Evolutionary conservation across 2,329 filamentous ascomycete species (phyloP), one percentile per base, ranked within the genome.

Genomic region (Aspergillus ruber): DNA sequence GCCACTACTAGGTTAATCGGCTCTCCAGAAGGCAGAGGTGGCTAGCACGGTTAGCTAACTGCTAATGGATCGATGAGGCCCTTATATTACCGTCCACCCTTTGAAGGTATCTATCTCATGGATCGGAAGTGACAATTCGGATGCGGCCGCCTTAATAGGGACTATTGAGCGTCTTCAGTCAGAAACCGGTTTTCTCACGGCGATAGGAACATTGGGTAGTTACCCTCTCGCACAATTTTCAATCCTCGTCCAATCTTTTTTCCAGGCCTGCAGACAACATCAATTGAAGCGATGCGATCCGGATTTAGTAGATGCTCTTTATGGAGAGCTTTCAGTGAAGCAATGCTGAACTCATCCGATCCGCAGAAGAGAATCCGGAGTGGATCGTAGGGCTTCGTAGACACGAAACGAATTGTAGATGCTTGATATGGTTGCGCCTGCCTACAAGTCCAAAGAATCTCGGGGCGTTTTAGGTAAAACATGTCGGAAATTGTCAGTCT

Each of bases 331-430:
- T 73, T 72, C 43, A 98, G 74, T 1, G 89, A 88, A 45, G 79
- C 79, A 59, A 85, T 85, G 72, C 91, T 96, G 69, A 97, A 95
- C 2, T 83, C 77, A 67, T 98, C 93, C 3, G 91, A 93, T 53
- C 93, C 93, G 70, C 90, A 97, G 70, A 96, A 98, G 3, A 98
- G 78, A 46, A 98, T 89, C 29, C 84, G 79, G 27, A 98, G 75
- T 3, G 88, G 86, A 13, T 76, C 67, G 54, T 63, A 61, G 8
- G 61, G 47, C 44, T 61, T 67, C 29, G 61, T 66, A 2, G 66
- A 55, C 29, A 62, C 57, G 27, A 49, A 57, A 44, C 64, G 56
- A 46, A 45, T 49, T 7, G 43, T 17, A 45, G 54, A 53, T 17
- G 44, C 42, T 20, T 45, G 50, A 35, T 36, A 39, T 15, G 48